Conservation (phyloP, 768 basidiomycete species). For the Psilocybe sp. region DNA sequence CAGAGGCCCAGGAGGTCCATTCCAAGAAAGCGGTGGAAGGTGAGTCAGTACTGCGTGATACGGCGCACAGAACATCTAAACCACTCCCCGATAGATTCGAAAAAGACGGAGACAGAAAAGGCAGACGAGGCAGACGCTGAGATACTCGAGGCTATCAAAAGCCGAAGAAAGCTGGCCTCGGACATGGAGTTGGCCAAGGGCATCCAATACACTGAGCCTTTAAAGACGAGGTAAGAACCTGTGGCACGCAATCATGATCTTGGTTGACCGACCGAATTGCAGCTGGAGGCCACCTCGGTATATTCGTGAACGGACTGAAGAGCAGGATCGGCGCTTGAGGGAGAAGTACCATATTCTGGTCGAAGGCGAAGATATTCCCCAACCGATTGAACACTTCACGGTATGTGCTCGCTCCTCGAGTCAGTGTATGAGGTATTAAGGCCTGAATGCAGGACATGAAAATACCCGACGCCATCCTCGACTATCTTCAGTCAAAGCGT, state of each 20-base stretch:
- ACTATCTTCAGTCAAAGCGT: conserved; percentile 80
- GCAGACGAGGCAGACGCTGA: conserved; percentile 87
- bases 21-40: conserved; percentile 78
- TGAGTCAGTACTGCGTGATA: conserved; percentile 25
- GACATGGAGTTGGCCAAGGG: conserved; percentile 93
- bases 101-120: conserved; percentile 85
- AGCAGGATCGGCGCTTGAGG: conserved; percentile 70
- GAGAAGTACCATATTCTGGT: conserved; percentile 93
- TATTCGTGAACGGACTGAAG: conserved; percentile 67
- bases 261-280: conserved; percentile 4
- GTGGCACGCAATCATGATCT: not conserved
- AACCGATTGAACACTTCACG: conserved; percentile 86
- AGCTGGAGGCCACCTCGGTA: conserved; percentile 91
- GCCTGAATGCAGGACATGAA: conserved; percentile 82
- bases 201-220: conserved; percentile 83
- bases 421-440: conserved; percentile 5
- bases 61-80: not conserved
- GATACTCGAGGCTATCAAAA: conserved; percentile 88
- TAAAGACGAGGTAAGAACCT: conserved; percentile 68
- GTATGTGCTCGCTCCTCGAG: conserved; percentile 34
- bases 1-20: conserved; percentile 96
- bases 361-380: conserved; percentile 92
- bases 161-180: conserved; percentile 86
- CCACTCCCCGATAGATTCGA: conserved; percentile 52
- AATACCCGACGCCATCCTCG: conserved; percentile 83